phyloP scores from a whole-genome alignment of 1,284 basidiomycete species.

The Psilocybe mexicana region DNA sequence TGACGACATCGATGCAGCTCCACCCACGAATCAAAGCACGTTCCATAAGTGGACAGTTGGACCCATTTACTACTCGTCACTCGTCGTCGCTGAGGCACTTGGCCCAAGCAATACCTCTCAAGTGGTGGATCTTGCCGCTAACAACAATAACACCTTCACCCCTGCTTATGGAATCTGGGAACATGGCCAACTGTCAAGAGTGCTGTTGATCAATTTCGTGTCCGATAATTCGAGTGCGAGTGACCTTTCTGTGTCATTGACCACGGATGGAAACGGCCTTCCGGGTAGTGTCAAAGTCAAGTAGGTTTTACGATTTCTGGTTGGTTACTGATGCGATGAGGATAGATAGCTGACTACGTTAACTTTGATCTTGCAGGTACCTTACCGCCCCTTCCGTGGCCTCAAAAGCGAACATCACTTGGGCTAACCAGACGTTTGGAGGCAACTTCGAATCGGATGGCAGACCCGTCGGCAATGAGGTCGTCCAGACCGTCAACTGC shows the following conservation, averaged over 20 bases:
- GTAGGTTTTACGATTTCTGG: constrained; percentile 45
- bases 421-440: constrained; percentile 51
- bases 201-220: constrained; percentile 72
- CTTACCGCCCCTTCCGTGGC: constrained; percentile 43
- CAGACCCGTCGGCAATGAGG: constrained; percentile 51
- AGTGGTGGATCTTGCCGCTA: constrained; percentile 38
- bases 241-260: constrained; percentile 46
- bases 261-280: constrained; percentile 37
- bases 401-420: constrained; percentile 71
- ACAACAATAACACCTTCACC: constrained; percentile 50
- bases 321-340: not conserved
- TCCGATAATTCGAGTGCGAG: constrained; percentile 53
- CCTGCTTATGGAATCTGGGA: constrained; percentile 79
- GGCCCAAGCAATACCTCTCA: constrained; percentile 60
- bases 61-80: constrained; percentile 67
- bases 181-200: constrained; percentile 51
- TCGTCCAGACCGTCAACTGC: constrained; percentile 59
- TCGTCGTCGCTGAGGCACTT: constrained; percentile 68
- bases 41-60: constrained; percentile 66
- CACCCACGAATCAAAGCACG: constrained; percentile 58
- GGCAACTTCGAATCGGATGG: constrained; percentile 53
- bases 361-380: not conserved
- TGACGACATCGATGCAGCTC: constrained; percentile 36
- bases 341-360: not conserved
- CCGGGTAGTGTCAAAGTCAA: constrained; percentile 49